Evolutionary conservation across 2,329 filamentous ascomycete species (phyloP).

Genomic region (Aschersonia sp.): DNA sequence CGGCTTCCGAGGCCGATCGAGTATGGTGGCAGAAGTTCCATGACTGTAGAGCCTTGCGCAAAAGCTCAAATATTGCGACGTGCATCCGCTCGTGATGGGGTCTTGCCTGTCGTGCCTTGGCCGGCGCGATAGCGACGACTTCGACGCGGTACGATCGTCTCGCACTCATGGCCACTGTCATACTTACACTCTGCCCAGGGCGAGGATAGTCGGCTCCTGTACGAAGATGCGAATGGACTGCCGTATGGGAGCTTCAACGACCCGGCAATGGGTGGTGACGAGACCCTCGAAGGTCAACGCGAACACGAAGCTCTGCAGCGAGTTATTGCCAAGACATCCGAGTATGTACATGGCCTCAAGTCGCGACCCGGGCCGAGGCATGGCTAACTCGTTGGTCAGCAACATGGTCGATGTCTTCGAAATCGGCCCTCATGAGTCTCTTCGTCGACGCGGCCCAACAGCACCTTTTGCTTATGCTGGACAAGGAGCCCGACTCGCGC

Average conservation of each 20-base stretch:
- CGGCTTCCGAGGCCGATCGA: not conserved
- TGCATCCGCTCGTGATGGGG: conserved; percentile 31
- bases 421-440: conserved; percentile 38
- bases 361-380: not conserved
- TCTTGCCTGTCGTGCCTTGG: conserved; percentile 48
- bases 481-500: conserved; percentile 39
- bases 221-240: conserved; percentile 43
- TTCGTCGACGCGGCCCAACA: conserved; percentile 18
- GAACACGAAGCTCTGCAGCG: conserved; percentile 51
- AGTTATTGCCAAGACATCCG: conserved; percentile 49
- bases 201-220: conserved; percentile 43
- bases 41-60: not conserved
- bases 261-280: conserved; percentile 36
- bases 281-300: conserved; percentile 46
- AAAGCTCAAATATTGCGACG: not conserved
- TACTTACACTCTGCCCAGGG: conserved; percentile 21
- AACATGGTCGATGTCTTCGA: conserved; percentile 57
- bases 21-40: not conserved
- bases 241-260: conserved; percentile 52
- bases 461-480: conserved; percentile 33
- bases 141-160: conserved; percentile 34
- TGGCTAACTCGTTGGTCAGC: conserved; percentile 20
- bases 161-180: too few relatives aligned
- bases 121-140: conserved; percentile 30
- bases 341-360: conserved; percentile 28